phyloP scores from a whole-genome alignment of 345 rosid species.

The Limnanthes douglasii region DNA sequence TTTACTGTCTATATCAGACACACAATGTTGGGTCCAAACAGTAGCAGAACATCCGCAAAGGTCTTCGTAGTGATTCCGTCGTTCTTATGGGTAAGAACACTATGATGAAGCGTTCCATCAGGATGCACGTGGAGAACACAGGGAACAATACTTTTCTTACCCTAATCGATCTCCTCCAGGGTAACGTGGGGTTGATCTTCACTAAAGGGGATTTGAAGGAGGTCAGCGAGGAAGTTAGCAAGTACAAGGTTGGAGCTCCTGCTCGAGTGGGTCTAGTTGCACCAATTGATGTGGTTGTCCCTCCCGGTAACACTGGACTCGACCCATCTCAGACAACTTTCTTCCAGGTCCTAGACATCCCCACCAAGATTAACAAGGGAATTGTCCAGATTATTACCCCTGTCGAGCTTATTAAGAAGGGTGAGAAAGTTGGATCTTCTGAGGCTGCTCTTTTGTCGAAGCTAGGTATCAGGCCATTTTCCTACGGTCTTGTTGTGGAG shows the following conservation, averaged over 20 bases:
- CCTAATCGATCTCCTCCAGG: slow-evolving; percentile 55
- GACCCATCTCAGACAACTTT: slow-evolving; percentile 97
- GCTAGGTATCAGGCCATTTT: slow-evolving; percentile 68
- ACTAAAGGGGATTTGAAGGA: slow-evolving; percentile 97
- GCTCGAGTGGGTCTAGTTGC: slow-evolving; percentile 98
- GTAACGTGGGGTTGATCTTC: slow-evolving; percentile 90
- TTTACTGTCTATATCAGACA: slow-evolving; percentile 11
- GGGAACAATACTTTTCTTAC: slow-evolving; percentile 22
- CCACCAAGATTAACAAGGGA: slow-evolving; percentile 82
- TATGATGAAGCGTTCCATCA: slow-evolving; percentile 68
- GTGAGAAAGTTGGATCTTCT: slow-evolving; percentile 74
- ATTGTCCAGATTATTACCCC: slow-evolving; percentile 75
- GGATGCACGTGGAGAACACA: slow-evolving; percentile 42
- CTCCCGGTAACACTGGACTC: slow-evolving; percentile 98
- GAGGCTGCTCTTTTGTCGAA: slow-evolving; percentile 70
- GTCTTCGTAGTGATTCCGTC: slow-evolving; percentile 50
- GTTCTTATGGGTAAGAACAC: slow-evolving; percentile 74
- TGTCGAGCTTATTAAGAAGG: slow-evolving; percentile 67
- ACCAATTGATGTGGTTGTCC: slow-evolving; percentile 91
- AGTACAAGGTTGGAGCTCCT: slow-evolving; percentile 99
- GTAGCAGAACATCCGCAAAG: slow-evolving; percentile 46
- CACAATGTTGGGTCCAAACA: slow-evolving; percentile 74
- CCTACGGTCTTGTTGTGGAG: slow-evolving; percentile 65
- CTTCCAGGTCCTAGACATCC: slow-evolving; percentile 87
- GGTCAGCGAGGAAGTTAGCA: slow-evolving; percentile 87